Evolutionary conservation across 805 yeast species (phyloP), one percentile per base, ranked within the genome.

Genomic region (Millerozyma acaciae): DNA sequence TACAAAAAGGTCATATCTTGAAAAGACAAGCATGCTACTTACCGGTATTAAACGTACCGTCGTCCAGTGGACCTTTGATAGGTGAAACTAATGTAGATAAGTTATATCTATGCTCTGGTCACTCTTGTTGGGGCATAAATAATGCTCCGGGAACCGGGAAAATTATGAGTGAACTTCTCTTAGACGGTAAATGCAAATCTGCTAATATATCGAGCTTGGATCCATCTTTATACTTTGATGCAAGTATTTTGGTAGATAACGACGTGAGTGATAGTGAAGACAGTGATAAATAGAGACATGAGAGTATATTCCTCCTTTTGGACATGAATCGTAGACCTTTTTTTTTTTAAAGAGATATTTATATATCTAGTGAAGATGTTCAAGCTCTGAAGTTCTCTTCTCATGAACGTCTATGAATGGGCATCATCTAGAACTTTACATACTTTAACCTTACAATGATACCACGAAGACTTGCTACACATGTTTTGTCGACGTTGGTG

Each of bases 41-140:
- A 49, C 98, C 98, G 1, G 96, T 90, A 4, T 72, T 90, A 32
- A 96, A 90, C 53, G 90, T 88, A 6, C 95, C 97, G 1, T 83
- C 94, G 4, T 76, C 86, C 24, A 77, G 90, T 2, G 98, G 98
- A 5, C 98, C 98, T 0, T 66, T 93, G 34, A 80, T 90, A 46
- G 98, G 98, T 28, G 90, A 85, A 48, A 90, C 97, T 0, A 88
- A 88, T 50, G 94, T 89, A 6, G 76, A 74, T 15, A 79, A 80
- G 39, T 64, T 90, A 40, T 84, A 66, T 47, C 57, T 90, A 35
- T 96, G 96, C 2, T 76, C 90, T 10, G 98, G 97, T 0, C 98
- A 90, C 59, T 84, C 96, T 10, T 93, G 97, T 62, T 90, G 98
- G 98, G 98, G 98, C 15, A 93, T 90, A 42, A 93, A 90, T 62